These are phyloP conservation scores for Phytopythium delawarense DNA, from an alignment of 352 stramenopile genomes.

Conservation along the genomic window DNA sequence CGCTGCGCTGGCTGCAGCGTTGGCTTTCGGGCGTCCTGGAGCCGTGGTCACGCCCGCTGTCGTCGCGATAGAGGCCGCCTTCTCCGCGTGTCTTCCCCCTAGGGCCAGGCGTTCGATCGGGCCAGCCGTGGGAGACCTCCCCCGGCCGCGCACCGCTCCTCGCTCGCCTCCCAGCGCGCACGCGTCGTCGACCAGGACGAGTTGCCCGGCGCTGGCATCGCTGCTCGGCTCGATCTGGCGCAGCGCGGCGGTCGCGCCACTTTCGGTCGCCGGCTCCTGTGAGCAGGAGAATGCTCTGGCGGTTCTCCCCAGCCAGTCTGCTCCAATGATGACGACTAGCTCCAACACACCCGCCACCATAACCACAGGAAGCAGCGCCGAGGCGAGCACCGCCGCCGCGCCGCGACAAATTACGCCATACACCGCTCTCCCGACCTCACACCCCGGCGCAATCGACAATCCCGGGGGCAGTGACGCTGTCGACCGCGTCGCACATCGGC, in stretches of 20 bases:
- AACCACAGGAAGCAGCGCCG: conserved; percentile 3
- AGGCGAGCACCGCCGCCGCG: conserved; percentile 4
- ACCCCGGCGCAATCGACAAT: neutral
- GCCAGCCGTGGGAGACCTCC: conserved; percentile 6
- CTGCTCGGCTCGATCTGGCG: neutral
- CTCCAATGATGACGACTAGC: conserved; percentile 5
- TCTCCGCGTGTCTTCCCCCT: conserved; percentile 6
- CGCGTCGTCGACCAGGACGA: neutral
- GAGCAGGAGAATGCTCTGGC: conserved; percentile 8
- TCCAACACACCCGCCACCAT: conserved; percentile 3
- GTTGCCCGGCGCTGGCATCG: conserved; percentile 6
- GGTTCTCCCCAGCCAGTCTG: conserved; percentile 2
- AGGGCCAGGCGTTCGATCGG: conserved; percentile 6
- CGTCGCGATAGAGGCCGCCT: conserved; percentile 6
- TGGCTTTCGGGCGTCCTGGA: conserved; percentile 2
- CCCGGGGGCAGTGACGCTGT: neutral
- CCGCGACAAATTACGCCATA: conserved; percentile 1
- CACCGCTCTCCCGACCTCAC: no score
- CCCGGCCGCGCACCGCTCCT: neutral
- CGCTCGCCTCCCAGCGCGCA: neutral
- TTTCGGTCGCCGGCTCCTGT: conserved; percentile 4
- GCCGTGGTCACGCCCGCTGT: neutral
- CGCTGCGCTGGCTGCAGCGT: neutral
- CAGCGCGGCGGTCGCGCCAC: conserved; percentile 6
- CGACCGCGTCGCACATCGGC: conserved; percentile 3